Evolutionary conservation across 73 alveolate species (phyloP).

Genomic region (Loxodes magnus): DNA sequence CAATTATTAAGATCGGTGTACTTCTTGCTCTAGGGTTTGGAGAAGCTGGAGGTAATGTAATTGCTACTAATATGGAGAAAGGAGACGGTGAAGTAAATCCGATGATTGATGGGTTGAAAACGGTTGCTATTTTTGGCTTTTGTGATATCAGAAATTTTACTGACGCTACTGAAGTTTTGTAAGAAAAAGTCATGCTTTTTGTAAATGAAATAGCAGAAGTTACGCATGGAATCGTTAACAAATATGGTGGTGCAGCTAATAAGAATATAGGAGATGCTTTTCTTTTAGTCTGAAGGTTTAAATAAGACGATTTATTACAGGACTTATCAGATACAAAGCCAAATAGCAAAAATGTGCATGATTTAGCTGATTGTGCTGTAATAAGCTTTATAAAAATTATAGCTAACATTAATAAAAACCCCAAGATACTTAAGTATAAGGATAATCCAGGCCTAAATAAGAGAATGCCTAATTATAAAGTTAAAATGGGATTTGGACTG

Average conservation of each 20-base stretch:
- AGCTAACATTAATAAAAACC: slow-evolving; percentile 11
- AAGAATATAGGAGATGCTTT: slow-evolving; percentile 90
- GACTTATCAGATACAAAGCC: slow-evolving; percentile 26
- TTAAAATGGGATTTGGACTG: slow-evolving; percentile 57
- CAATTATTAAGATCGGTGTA: slow-evolving; percentile 94
- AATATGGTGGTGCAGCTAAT: slow-evolving; percentile 75
- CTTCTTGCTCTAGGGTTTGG: slow-evolving; percentile 94
- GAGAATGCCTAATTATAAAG: slow-evolving; percentile 27
- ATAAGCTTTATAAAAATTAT: slow-evolving; percentile 45
- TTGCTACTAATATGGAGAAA: slow-evolving; percentile 76
- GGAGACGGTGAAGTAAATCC: slow-evolving; percentile 93
- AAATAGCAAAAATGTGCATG: slow-evolving; percentile 1
- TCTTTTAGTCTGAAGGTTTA: slow-evolving; percentile 77
- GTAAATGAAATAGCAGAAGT: slow-evolving; percentile 69
- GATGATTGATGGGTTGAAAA: slow-evolving; percentile 86
- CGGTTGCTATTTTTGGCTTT: slow-evolving; percentile 91
- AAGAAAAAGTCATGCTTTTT: slow-evolving; percentile 80
- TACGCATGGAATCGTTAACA: slow-evolving; percentile 61
- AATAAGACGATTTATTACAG: slow-evolving; percentile 32
- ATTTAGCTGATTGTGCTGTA: slow-evolving; percentile 64
- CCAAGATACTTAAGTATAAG: slow-evolving; percentile 6
- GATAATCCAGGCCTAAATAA: slow-evolving; percentile 4
- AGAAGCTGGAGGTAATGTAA: slow-evolving; percentile 95
- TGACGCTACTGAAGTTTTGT: slow-evolving; percentile 94
- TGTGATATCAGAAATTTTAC: slow-evolving; percentile 97